Base-by-base conservation (phyloP, 2,329 filamentous ascomycete genomes). In the Mycocentrospora acerina region DNA sequence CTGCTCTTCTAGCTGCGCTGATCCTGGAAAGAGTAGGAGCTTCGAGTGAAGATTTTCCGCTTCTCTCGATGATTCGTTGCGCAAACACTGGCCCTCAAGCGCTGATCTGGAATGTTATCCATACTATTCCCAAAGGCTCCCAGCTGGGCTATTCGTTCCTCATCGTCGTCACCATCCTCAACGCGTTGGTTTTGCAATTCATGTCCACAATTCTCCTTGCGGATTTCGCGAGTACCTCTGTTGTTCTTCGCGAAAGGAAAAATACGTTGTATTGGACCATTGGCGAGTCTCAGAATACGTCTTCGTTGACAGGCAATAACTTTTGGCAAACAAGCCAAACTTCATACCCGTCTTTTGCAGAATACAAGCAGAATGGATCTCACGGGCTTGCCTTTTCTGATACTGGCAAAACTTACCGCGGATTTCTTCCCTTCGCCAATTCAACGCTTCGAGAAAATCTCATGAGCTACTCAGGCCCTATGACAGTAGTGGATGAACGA, bases 131-230 rank as follows among this genome's bases (percentile, higher is more conserved):
- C n/a, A n/a, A n/a, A n/a, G n/a, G n/a, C n/a, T n/a, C n/a, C n/a
- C n/a, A n/a, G n/a, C 8, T 32, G 7, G 22, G 14, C 12, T 41
- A 41, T 16, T 35, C 37, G 9, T 10, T 26, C 7, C 22, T 36
- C 11, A 32, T 41, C 13, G 24, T 41, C 10, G 4, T 41, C 5
- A 19, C 33, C 6, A 32, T 41, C 14, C 16, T 41, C 7, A 32
- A 36, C n/a, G 33, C 38, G 3, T 24, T 41, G 4, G 33, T 29
- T 1, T 14, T 36, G 24, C 38, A 41, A 24, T 41, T 41, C 24
- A 36, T 29, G 11, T 41, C 38, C 5, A 41, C 38, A 12, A 35
- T 41, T 13, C 29, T 41, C 4, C 33, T 41, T n/a, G 13, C 19
- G 2, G 38, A 41, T 17, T 36, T 41, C 13, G 22, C 7, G 4